Evolutionary conservation across 2,329 filamentous ascomycete genomes (phyloP).

Genomic region (Diaporthe humulicola): DNA sequence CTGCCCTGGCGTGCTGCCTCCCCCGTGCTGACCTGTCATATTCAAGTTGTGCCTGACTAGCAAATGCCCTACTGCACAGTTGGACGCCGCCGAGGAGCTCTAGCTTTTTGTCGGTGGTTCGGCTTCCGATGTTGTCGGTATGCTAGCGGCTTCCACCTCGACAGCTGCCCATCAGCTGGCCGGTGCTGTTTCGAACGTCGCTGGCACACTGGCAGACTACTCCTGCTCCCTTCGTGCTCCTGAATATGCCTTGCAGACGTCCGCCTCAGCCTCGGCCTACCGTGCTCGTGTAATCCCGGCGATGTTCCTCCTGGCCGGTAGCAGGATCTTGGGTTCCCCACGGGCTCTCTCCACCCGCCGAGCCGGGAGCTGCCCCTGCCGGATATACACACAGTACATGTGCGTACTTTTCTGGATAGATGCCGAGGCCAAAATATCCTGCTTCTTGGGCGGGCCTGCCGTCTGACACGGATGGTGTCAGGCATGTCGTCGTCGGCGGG

Average conservation of each 20-base stretch:
- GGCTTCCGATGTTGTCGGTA: background rate
- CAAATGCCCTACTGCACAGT: background rate
- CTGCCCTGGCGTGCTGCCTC: background rate
- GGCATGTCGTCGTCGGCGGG: no score
- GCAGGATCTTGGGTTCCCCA: background rate
- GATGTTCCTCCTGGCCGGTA: background rate
- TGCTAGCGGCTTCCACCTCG: background rate
- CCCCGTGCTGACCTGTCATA: slow-evolving; percentile 7
- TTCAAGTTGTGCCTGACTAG: background rate
- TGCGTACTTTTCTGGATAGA: background rate
- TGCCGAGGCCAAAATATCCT: background rate
- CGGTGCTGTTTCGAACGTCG: background rate
- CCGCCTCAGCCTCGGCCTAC: background rate
- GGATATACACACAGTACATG: background rate
- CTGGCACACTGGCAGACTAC: background rate
- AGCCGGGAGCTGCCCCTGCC: background rate
- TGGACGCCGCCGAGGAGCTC: background rate
- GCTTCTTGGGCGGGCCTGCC: background rate
- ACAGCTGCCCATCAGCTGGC: background rate
- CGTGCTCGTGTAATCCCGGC: background rate
- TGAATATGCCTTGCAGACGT: background rate
- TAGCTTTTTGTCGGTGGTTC: background rate
- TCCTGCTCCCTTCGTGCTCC: background rate
- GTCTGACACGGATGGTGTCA: no score
- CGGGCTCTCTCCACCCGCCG: slow-evolving; percentile 6